Conservation (phyloP, 116 monocot genomes). For the Posidonia oceanica region DNA sequence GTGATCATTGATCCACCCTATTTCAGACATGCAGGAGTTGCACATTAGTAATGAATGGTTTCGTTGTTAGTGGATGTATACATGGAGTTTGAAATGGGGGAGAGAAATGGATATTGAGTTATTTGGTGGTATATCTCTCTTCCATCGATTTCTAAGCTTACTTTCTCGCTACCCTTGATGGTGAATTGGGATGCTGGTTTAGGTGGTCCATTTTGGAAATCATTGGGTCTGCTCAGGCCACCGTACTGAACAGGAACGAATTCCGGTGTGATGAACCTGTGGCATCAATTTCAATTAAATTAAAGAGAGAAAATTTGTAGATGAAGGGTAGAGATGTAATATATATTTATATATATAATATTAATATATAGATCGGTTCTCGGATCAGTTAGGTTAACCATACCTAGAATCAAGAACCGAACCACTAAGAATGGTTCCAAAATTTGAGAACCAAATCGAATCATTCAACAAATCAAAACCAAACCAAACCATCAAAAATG, state of each 20-base stretch:
- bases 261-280: conserved; percentile 65
- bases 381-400: too few relatives aligned
- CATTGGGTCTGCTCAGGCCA: conserved; percentile 50
- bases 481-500: too few relatives aligned
- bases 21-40: too few relatives aligned
- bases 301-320: background rate
- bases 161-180: conserved; percentile 64
- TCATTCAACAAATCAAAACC: too few relatives aligned
- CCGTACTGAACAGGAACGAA: conserved; percentile 71
- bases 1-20: conserved; percentile 72
- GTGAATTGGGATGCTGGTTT: conserved; percentile 76
- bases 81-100: background rate
- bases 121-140: conserved; percentile 34
- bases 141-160: conserved; percentile 70
- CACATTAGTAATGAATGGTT: too few relatives aligned
- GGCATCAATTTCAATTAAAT: background rate
- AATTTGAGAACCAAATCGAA: too few relatives aligned
- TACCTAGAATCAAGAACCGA: too few relatives aligned
- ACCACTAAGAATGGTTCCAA: too few relatives aligned
- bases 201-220: conserved; percentile 45
- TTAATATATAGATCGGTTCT: too few relatives aligned
- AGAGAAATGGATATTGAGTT: background rate
- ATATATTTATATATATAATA: too few relatives aligned
- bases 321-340: too few relatives aligned
- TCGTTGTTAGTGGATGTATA: too few relatives aligned